Evolutionary conservation across 805 yeast species (phyloP).

Genomic region (Grigorovia humatica): DNA sequence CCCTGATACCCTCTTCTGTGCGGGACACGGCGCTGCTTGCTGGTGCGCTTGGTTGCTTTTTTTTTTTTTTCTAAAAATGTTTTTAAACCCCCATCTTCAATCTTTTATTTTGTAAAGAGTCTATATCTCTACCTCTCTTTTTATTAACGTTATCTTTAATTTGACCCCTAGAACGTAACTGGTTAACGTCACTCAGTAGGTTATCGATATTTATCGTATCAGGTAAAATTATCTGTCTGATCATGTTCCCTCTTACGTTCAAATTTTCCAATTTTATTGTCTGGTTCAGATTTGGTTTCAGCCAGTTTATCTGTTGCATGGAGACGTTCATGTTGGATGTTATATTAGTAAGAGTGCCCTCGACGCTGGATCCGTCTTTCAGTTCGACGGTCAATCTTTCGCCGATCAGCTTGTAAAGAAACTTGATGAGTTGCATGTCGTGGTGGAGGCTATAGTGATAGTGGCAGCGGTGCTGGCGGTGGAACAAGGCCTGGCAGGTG

Average conservation of each 20-base stretch:
- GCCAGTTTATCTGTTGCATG: conserved; percentile 59
- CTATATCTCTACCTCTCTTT: conserved; percentile 17
- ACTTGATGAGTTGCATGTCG: conserved; percentile 32
- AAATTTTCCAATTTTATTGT: conserved; percentile 49
- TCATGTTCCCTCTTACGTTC: conserved; percentile 81
- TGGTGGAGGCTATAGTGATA: no score
- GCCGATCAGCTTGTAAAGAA: conserved; percentile 23
- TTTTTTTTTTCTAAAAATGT: no score
- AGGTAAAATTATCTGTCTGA: conserved; percentile 74
- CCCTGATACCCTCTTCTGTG: no score
- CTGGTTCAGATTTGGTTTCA: conserved; percentile 17
- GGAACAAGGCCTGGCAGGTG: no score
- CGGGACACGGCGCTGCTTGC: no score
- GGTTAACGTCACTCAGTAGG: conserved; percentile 30
- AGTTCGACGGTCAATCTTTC: conserved; percentile 87
- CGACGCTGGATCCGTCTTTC: conserved; percentile 79
- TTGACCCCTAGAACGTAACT: conserved; percentile 22
- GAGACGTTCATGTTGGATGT: conserved; percentile 88
- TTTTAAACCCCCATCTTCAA: conserved; percentile 28
- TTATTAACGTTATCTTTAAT: conserved; percentile 16
- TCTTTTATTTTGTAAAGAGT: conserved; percentile 21
- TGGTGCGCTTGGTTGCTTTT: no score
- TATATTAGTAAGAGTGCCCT: conserved; percentile 77
- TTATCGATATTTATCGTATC: conserved; percentile 72
- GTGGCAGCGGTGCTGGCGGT: no score